phyloP scores from a whole-genome alignment of 768 basidiomycete genomes.

The Hortiboletus campestris region DNA sequence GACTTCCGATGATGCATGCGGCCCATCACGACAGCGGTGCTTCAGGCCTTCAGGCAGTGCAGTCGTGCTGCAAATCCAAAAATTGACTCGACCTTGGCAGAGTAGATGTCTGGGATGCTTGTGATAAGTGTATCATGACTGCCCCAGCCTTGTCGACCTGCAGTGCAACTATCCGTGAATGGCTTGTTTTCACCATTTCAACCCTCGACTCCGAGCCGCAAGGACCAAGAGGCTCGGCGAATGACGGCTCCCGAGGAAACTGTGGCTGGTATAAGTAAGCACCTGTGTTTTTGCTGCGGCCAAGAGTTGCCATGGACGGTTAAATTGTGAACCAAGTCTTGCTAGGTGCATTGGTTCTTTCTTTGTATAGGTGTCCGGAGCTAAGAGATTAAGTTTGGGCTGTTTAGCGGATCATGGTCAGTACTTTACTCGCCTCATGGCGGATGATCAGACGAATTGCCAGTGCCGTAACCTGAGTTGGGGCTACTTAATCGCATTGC shows the following conservation, averaged over 20 bases:
- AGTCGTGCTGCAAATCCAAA: neutral
- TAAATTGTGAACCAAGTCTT: neutral
- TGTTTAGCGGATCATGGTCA: no score
- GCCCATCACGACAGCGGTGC: no score
- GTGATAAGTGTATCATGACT: neutral
- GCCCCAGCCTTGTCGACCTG: neutral
- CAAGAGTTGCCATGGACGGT: neutral
- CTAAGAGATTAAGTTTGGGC: no score
- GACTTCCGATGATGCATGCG: no score
- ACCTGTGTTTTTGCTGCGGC: neutral
- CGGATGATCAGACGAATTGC: no score
- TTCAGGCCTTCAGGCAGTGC: no score
- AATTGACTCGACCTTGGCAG: neutral
- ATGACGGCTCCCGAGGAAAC: neutral
- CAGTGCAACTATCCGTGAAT: neutral
- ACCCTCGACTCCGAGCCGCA: neutral
- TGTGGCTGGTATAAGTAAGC: neutral
- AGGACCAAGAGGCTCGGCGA: neutral
- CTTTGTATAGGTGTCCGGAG: neutral
- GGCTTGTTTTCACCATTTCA: neutral
- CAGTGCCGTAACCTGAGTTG: neutral
- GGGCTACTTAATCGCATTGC: neutral
- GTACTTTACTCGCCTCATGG: no score
- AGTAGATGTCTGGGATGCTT: neutral
- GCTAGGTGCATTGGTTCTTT: neutral